Conservation (phyloP, 257 asterid genomes). For the Solanum chmielewskii region DNA sequence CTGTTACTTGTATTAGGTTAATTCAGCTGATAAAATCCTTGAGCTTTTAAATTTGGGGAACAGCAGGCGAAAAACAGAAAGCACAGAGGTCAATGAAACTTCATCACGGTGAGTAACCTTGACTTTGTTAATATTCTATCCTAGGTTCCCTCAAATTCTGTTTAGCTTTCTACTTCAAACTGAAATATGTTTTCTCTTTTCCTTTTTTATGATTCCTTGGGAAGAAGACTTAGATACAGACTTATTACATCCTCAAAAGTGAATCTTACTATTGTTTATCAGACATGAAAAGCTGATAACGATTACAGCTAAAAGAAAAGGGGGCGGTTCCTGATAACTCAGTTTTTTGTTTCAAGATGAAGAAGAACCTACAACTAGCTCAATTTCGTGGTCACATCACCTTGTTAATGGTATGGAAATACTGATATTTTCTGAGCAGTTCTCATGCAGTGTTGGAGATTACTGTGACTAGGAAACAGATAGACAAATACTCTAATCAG, state of each 20-base stretch:
- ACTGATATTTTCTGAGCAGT: slow-evolving; percentile 27
- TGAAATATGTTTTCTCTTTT: not conserved
- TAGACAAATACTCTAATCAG: slow-evolving; percentile 60
- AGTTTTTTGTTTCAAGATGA: not conserved
- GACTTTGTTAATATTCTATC: not conserved
- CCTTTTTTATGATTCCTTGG: not conserved
- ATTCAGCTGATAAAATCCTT: slow-evolving; percentile 85
- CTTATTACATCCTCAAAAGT: not conserved
- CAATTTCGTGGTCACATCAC: not conserved
- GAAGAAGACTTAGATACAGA: not conserved
- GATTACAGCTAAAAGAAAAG: not conserved
- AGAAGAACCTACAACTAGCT: not conserved
- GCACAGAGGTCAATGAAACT: slow-evolving; percentile 84
- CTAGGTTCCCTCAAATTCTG: not conserved
- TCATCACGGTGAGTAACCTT: slow-evolving; percentile 75
- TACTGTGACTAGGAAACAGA: slow-evolving; percentile 58
- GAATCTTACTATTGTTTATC: not conserved
- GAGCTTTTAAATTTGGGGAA: slow-evolving; percentile 84
- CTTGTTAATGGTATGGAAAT: not conserved
- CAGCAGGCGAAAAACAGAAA: slow-evolving; percentile 90
- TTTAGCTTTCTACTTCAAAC: not conserved
- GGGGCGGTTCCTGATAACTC: not conserved
- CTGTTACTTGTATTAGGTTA: slow-evolving; percentile 48
- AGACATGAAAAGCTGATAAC: not conserved
- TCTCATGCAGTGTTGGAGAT: slow-evolving; percentile 97